phyloP scores from a whole-genome alignment of 2,329 filamentous ascomycete species.

The Fusarium mexicanum region DNA sequence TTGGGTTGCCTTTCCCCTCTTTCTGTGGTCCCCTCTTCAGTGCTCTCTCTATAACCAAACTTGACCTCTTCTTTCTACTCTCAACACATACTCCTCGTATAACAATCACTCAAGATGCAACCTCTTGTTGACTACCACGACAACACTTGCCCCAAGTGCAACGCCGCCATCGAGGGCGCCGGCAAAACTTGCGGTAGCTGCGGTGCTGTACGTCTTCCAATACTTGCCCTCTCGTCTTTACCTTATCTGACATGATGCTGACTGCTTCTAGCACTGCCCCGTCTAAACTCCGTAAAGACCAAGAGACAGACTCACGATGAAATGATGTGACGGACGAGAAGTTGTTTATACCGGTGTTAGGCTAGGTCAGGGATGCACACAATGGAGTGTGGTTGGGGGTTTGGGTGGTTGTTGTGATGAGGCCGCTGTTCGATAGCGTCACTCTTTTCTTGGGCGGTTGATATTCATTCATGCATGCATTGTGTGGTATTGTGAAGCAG shows the following conservation, averaged over 20 bases:
- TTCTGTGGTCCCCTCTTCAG: not conserved
- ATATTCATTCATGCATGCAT: not conserved
- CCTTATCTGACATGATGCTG: not conserved
- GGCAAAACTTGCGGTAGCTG: conserved; percentile 65
- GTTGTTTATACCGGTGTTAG: conserved; percentile 13
- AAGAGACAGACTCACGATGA: conserved; percentile 4
- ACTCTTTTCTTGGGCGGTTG: conserved; percentile 28
- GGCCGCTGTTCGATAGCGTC: conserved; percentile 22
- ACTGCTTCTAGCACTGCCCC: conserved; percentile 39
- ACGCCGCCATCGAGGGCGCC: conserved; percentile 54
- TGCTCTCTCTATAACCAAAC: not conserved
- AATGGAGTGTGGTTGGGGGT: not conserved
- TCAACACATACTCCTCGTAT: not conserved
- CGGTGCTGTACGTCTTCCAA: conserved; percentile 61
- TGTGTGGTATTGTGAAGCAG: not conserved
- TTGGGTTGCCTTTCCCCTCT: not conserved
- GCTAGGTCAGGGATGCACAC: conserved; percentile 22
- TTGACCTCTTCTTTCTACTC: not conserved
- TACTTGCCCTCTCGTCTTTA: not conserved
- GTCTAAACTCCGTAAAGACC: conserved; percentile 29
- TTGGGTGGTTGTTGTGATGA: conserved; percentile 22
- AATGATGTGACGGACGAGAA: conserved; percentile 21
- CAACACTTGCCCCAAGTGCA: conserved; percentile 66
- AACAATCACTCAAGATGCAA: conserved; percentile 41
- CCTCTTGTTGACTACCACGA: conserved; percentile 51